Evolutionary conservation across 306 rosid genomes (phyloP).

Genomic region (Quercus engelmannii): DNA sequence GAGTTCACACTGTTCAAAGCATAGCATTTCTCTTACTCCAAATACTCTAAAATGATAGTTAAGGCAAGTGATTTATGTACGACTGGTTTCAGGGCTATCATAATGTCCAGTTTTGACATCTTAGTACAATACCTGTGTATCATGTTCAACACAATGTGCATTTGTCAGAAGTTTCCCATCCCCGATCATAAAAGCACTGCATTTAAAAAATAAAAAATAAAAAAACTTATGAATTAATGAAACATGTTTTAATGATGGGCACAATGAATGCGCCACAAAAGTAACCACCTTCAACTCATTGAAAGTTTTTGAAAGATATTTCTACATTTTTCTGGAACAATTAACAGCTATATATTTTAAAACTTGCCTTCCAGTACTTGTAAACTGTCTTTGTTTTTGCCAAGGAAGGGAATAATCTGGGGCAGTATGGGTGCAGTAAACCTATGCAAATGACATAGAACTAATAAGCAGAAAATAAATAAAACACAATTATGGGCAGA

Average conservation of each 20-base stretch:
- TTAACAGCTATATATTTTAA: constrained; percentile 23
- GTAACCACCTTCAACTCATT: background rate
- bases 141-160: constrained; percentile 96
- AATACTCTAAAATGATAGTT: no score
- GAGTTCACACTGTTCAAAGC: no score
- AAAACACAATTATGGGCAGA: constrained; percentile 2
- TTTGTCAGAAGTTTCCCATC: constrained; percentile 85
- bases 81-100: background rate
- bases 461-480: constrained; percentile 8
- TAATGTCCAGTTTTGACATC: constrained; percentile 8
- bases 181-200: constrained; percentile 97
- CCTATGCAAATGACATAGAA: constrained; percentile 41
- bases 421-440: constrained; percentile 93
- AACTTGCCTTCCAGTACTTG: constrained; percentile 96
- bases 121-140: constrained; percentile 72
- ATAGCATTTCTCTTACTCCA: no score
- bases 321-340: constrained; percentile 3
- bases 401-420: constrained; percentile 99
- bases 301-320: background rate
- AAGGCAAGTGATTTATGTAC: background rate
- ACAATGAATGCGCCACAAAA: background rate
- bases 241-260: background rate
- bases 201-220: background rate
- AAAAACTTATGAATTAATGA: background rate
- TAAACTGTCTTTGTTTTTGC: constrained; percentile 95